These are phyloP conservation scores for Veloboletus limbatus DNA, from an alignment of 1,284 basidiomycete genomes.

Conservation along the genomic window DNA sequence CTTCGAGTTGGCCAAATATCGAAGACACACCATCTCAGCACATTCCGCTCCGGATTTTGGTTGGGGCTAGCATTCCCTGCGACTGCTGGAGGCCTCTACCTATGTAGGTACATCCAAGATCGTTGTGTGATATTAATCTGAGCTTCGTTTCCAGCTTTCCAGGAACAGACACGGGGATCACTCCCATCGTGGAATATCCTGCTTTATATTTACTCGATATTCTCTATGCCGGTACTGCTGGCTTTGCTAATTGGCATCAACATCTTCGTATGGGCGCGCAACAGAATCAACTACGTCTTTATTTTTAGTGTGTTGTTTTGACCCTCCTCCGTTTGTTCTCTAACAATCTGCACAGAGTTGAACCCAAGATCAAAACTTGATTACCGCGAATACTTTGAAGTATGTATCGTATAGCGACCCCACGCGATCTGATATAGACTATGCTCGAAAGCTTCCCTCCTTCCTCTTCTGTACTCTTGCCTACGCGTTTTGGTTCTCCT, in stretches of 20 bases:
- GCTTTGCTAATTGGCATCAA: slow-evolving; percentile 80
- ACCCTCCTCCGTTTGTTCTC: background rate
- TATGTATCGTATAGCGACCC: slow-evolving; percentile 27
- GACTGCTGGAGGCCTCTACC: slow-evolving; percentile 63
- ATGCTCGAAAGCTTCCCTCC: slow-evolving; percentile 62
- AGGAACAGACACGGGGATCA: slow-evolving; percentile 49
- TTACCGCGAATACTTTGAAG: slow-evolving; percentile 81
- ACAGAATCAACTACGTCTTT: slow-evolving; percentile 87
- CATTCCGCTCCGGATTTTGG: slow-evolving; percentile 73
- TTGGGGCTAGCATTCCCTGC: slow-evolving; percentile 82
- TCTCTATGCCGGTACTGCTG: slow-evolving; percentile 78
- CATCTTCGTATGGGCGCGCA: slow-evolving; percentile 70
- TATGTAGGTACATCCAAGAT: slow-evolving; percentile 48
- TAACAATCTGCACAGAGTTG: slow-evolving; percentile 51
- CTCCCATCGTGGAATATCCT: slow-evolving; percentile 76
- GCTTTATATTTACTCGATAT: slow-evolving; percentile 77
- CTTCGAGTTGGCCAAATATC: slow-evolving; percentile 57
- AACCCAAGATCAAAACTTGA: slow-evolving; percentile 77
- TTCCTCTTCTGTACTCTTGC: slow-evolving; percentile 75
- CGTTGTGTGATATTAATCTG: background rate
- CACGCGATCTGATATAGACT: slow-evolving; percentile 2
- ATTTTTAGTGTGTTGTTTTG: slow-evolving; percentile 67
- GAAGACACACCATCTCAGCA: slow-evolving; percentile 74
- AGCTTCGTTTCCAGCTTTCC: slow-evolving; percentile 48
- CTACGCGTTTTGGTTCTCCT: slow-evolving; percentile 85